Conservation (phyloP, 192 early-diverging fungal species). For the Podila horticola region DNA sequence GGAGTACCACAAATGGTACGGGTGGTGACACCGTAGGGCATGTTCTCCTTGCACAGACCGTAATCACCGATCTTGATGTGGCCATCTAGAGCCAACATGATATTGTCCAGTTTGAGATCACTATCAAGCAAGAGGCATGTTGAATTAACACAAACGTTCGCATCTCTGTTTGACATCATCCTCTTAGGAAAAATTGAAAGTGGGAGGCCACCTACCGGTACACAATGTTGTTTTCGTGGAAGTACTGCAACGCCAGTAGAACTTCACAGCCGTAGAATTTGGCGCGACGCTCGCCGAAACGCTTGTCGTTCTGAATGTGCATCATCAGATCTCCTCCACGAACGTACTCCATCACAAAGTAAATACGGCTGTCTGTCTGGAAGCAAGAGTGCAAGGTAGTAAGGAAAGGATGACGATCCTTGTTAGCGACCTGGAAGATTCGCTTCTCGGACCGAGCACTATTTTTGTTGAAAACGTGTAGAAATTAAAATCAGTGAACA, state of each 20-base stretch:
- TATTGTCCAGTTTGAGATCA: slow-evolving; percentile 86
- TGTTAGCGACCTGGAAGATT: slow-evolving; percentile 95
- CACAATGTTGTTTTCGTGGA: slow-evolving; percentile 88
- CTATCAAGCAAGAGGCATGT: slow-evolving; percentile 52
- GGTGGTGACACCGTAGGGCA: slow-evolving; percentile 72
- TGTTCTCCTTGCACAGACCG: slow-evolving; percentile 88
- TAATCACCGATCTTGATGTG: slow-evolving; percentile 90
- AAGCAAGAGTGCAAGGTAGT: slow-evolving; percentile 97
- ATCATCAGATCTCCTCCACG: slow-evolving; percentile 98
- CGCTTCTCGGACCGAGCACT: slow-evolving; percentile 93
- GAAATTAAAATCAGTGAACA: background rate
- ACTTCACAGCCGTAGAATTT: slow-evolving; percentile 94
- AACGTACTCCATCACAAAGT: slow-evolving; percentile 99
- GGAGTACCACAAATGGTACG: slow-evolving; percentile 89
- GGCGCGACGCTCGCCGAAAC: slow-evolving; percentile 89
- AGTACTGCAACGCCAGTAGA: slow-evolving; percentile 87
- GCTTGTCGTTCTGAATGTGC: slow-evolving; percentile 89
- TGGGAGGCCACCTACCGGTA: slow-evolving; percentile 65
- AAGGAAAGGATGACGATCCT: slow-evolving; percentile 93
- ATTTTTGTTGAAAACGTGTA: background rate
- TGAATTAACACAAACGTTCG: background rate
- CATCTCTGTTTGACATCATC: too few relatives aligned
- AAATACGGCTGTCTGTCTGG: slow-evolving; percentile 92
- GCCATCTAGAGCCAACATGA: slow-evolving; percentile 78
- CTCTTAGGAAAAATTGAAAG: background rate